These are phyloP conservation scores for Cryptosporidium baileyi DNA, from an alignment of 169 alveolate species.

Conservation along the genomic window DNA sequence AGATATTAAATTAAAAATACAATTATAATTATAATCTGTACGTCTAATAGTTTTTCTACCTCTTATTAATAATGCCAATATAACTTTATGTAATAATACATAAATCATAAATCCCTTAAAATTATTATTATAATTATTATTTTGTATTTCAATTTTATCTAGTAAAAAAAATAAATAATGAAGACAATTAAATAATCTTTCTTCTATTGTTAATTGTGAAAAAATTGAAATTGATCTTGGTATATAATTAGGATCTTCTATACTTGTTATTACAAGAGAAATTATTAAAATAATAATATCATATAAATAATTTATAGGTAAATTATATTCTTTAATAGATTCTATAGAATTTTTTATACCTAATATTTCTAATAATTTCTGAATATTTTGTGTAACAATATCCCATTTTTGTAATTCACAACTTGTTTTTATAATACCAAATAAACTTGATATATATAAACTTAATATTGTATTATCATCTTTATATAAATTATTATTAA, in stretches of 20 bases:
- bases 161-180: slow-evolving; percentile 26
- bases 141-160: not conserved
- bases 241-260: slow-evolving; percentile 7
- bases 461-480: not conserved
- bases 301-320: slow-evolving; percentile 24
- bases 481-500: not conserved
- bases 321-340: not conserved
- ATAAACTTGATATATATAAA: slow-evolving; percentile 7
- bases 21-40: not conserved
- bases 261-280: slow-evolving; percentile 44
- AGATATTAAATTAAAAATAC: not conserved
- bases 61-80: not conserved
- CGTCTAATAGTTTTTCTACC: slow-evolving; percentile 53
- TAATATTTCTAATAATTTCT: slow-evolving; percentile 1
- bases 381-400: slow-evolving; percentile 3
- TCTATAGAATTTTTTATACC: slow-evolving; percentile 41
- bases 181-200: slow-evolving; percentile 46
- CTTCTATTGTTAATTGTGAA: slow-evolving; percentile 49
- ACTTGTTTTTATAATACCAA: slow-evolving; percentile 23
- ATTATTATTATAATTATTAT: not conserved
- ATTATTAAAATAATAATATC: slow-evolving; percentile 1
- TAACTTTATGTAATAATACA: slow-evolving; percentile 13
- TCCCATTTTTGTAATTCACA: slow-evolving; percentile 51
- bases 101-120: not conserved
- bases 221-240: slow-evolving; percentile 36